Base-by-base conservation (phyloP, 768 basidiomycete species). In the Collybia mongolica region DNA sequence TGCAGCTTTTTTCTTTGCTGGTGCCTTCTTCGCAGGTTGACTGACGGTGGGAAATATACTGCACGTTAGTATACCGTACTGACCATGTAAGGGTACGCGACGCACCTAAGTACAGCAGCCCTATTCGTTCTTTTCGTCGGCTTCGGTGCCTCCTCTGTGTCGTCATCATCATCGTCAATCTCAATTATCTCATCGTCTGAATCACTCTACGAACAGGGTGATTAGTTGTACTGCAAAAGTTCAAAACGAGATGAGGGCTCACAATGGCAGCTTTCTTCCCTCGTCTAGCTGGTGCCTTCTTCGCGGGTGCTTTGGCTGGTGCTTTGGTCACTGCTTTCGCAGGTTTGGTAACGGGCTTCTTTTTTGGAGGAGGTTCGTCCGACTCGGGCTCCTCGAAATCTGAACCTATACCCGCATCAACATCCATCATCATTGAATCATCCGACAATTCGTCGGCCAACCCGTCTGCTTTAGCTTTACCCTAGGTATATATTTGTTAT, bases 381-480 rank as follows among this genome's bases (percentile, higher is more conserved):
- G 70, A 75, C 22, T 82, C 74, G 26, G 65, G 64, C 40, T 78
- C 75, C 17, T 79, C 77, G 18, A 78, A 77, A 53, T 81, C 84
- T 26, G 79, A 86, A 15, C 72, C 79, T 2, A 64, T 77, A 7
- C 65, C 76, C 8, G 58, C 65, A 53, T 88, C 87, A 40, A 90
- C 65, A 42, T 93, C 87, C 80, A 88, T 84, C 71, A 76, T 70
- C 87, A 90, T 90, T 2, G 87, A 90, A 61, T 91, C 90, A 28
- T 84, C 86, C 2, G 79, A 85, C 2, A 77, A 77, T 19, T 76
- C 76, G 1, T 59, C 74, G 26, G 68, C 69, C 7, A 59, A 69
- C 32, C 32, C 32, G n/a, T 62, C 69, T 7, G 69, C 75, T 60
- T 76, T 80, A 20, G 72, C 75, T 65, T 85, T 87, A 7, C 69